Conservation (phyloP, 306 rosid species). For the Sindora glabra region DNA sequence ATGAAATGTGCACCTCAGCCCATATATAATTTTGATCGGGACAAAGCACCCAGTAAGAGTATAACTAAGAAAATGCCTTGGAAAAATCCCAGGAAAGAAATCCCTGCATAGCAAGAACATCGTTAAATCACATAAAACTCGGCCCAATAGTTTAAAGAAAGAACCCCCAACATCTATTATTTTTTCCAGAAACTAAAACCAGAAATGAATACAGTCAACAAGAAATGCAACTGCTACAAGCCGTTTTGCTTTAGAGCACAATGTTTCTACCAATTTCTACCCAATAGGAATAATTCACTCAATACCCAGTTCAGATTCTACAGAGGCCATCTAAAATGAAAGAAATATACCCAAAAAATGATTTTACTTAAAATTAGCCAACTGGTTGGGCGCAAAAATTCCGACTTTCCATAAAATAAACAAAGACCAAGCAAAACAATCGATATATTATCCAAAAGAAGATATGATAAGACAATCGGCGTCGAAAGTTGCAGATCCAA, state of each 20-base stretch:
- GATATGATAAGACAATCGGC: neutral
- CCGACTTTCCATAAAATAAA: slow-evolving; percentile 7
- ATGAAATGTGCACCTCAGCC: slow-evolving; percentile 99
- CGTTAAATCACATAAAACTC: slow-evolving; percentile 1
- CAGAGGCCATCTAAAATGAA: neutral
- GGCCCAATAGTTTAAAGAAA: neutral
- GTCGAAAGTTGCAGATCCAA: slow-evolving; percentile 27
- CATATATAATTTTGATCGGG: slow-evolving; percentile 53
- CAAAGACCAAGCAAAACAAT: neutral
- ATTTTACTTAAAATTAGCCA: slow-evolving; percentile 1
- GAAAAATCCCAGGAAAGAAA: slow-evolving; percentile 20
- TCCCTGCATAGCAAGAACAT: slow-evolving; percentile 28
- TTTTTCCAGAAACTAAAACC: slow-evolving; percentile 10
- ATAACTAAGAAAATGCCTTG: slow-evolving; percentile 20
- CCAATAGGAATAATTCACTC: neutral
- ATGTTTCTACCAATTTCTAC: slow-evolving; percentile 6
- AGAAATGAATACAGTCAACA: neutral
- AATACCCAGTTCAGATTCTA: neutral
- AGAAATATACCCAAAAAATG: neutral
- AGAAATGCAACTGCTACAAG: neutral
- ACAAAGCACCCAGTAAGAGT: slow-evolving; percentile 23
- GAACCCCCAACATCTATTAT: neutral
- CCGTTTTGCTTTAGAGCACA: slow-evolving; percentile 16
- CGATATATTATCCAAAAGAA: neutral
- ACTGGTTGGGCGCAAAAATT: neutral